Evolutionary conservation across 768 basidiomycete genomes (phyloP).

Genomic region (Cystofilobasidium bisporidii): DNA sequence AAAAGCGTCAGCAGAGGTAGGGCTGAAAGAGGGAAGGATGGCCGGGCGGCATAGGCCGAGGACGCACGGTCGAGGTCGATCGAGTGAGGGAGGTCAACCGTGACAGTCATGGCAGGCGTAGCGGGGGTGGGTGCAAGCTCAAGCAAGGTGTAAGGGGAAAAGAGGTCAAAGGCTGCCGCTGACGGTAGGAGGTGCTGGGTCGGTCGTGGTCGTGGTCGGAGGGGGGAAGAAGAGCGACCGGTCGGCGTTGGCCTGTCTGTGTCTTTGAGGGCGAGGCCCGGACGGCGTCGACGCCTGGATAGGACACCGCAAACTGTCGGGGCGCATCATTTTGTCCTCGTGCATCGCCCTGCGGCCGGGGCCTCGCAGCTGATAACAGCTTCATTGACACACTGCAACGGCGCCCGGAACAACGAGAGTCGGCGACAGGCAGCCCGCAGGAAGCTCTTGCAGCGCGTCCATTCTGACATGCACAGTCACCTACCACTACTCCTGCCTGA

Average conservation of each 20-base stretch:
- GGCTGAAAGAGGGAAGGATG: background rate
- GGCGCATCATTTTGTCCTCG: too few species aligned
- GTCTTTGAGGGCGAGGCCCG: background rate
- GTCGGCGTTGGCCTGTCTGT: background rate
- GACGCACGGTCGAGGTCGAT: slow-evolving; percentile 9
- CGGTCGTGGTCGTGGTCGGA: background rate
- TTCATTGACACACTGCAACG: too few species aligned
- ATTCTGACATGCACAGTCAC: too few species aligned
- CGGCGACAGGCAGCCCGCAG: too few species aligned
- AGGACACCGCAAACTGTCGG: too few species aligned
- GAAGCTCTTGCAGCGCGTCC: too few species aligned
- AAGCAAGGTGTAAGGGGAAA: background rate
- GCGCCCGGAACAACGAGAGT: too few species aligned
- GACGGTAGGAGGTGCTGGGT: background rate
- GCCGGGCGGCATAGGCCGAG: background rate
- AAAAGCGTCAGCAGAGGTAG: background rate
- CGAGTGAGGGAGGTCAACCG: background rate
- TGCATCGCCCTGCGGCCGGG: too few species aligned
- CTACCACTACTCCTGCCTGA: too few species aligned
- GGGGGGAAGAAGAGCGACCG: background rate
- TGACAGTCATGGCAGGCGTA: background rate
- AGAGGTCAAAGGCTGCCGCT: background rate
- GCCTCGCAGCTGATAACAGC: too few species aligned
- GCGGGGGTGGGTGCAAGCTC: background rate
- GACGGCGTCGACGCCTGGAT: background rate